Evolutionary conservation across 2,329 filamentous ascomycete genomes (phyloP).

Genomic region (Teratosphaeria pseudoeucalypti): DNA sequence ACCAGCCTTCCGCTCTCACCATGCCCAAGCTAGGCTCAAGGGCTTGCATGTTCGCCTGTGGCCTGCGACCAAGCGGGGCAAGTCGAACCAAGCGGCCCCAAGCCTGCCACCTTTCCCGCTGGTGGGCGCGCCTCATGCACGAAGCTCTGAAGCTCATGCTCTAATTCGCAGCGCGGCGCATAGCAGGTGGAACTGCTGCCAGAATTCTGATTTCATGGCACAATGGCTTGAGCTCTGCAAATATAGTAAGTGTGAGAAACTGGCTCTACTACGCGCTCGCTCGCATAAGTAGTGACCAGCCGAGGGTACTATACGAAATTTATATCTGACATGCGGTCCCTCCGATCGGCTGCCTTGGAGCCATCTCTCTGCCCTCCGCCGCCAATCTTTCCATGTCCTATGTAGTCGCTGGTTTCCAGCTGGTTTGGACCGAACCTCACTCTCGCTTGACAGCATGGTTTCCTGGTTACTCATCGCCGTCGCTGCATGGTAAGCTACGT

Average conservation of each 20-base stretch:
- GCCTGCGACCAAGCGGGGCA: not conserved
- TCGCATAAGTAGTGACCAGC: constrained; percentile 21
- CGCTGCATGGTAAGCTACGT: constrained; percentile 18
- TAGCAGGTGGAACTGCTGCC: not conserved
- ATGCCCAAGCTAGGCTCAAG: not conserved
- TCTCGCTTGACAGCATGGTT: constrained; percentile 24
- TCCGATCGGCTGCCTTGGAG: constrained; percentile 14
- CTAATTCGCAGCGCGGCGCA: not conserved
- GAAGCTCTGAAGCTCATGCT: not conserved
- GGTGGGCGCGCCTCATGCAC: not conserved
- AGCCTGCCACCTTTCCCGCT: not conserved
- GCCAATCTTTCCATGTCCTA: constrained; percentile 11
- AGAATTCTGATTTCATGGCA: not conserved
- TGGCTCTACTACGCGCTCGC: constrained; percentile 20
- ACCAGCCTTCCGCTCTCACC: not conserved
- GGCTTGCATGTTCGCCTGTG: not conserved
- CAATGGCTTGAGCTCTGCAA: not conserved
- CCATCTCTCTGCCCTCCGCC: constrained; percentile 11
- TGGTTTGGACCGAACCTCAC: constrained; percentile 16
- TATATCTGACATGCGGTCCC: constrained; percentile 18
- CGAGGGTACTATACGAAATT: constrained; percentile 17
- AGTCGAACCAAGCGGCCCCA: not conserved
- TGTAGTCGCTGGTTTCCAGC: constrained; percentile 17
- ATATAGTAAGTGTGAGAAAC: not conserved
- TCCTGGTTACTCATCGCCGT: constrained; percentile 24